A percentile compares a stretch with the other conserved stretches of the same genome.
Evolutionary conservation across 2,329 filamentous ascomycete species (phyloP).

Genomic region (Botrytis tulipae): DNA sequence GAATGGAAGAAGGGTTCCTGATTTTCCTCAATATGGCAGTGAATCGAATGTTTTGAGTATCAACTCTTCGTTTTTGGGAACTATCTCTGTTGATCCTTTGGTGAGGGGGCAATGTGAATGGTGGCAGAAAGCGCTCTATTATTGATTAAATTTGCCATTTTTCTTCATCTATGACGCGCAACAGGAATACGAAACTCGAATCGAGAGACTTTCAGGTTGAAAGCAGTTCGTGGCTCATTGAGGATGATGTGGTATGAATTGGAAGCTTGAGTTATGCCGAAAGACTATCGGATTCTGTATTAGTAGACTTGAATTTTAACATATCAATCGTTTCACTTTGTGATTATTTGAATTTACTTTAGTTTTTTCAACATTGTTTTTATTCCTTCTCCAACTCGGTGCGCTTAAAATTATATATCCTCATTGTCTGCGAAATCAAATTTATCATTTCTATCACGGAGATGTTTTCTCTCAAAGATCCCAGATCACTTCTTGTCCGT

Average conservation of each 20-base stretch:
- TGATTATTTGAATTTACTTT: too few species aligned
- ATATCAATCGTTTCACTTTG: too few species aligned
- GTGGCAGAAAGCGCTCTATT: not conserved
- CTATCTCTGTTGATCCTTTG: not conserved
- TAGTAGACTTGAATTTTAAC: too few species aligned
- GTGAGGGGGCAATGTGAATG: not conserved
- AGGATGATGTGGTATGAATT: not conserved
- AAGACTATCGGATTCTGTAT: too few species aligned
- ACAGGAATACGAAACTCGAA: not conserved
- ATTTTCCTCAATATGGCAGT: slow-evolving; percentile 28
- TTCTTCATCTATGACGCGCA: not conserved
- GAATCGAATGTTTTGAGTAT: slow-evolving; percentile 24
- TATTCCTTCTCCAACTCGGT: too few species aligned
- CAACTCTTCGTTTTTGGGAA: not conserved
- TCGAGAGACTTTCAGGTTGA: not conserved
- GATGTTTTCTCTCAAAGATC: too few species aligned
- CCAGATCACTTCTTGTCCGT: too few species aligned
- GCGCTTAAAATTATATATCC: too few species aligned
- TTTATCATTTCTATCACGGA: too few species aligned
- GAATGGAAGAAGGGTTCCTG: slow-evolving; percentile 28
- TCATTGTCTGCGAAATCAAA: too few species aligned
- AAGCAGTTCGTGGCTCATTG: not conserved
- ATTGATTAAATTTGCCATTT: not conserved
- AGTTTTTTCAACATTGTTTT: too few species aligned
- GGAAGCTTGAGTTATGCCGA: not conserved